Evolutionary conservation across 2,329 filamentous ascomycete genomes (phyloP).

Genomic region (Calonectria henricotiae): DNA sequence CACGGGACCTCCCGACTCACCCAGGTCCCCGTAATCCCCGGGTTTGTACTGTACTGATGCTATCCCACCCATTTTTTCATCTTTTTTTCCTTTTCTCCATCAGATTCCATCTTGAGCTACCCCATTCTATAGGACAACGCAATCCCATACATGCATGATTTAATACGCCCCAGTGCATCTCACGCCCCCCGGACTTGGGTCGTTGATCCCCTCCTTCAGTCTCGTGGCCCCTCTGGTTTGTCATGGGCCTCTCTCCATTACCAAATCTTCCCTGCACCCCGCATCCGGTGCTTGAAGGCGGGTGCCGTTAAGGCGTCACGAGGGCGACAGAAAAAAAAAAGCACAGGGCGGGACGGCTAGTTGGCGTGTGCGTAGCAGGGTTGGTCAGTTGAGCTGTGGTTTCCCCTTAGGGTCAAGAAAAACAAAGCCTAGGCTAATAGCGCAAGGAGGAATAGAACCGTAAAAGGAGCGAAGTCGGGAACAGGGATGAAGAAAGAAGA

Average conservation of each 20-base stretch:
- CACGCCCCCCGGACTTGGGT: constrained; percentile 39
- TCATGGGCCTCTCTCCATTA: constrained; percentile 50
- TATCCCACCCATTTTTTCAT: constrained; percentile 42
- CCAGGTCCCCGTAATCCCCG: constrained; percentile 33
- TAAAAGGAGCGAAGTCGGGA: constrained; percentile 30
- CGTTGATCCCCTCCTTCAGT: constrained; percentile 34
- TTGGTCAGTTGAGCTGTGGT: constrained; percentile 30
- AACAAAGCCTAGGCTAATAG: constrained; percentile 18
- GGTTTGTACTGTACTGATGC: constrained; percentile 40
- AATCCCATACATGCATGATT: constrained; percentile 21
- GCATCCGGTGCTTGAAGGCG: constrained; percentile 50
- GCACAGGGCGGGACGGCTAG: constrained; percentile 31
- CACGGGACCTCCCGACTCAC: constrained; percentile 46
- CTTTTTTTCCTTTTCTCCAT: constrained; percentile 27
- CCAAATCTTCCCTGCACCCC: constrained; percentile 52
- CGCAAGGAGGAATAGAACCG: constrained; percentile 1
- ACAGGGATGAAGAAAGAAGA: neutral
- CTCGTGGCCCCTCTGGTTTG: constrained; percentile 52
- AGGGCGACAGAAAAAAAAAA: constrained; percentile 47
- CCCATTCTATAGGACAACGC: constrained; percentile 37
- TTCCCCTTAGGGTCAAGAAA: constrained; percentile 16
- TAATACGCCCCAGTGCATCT: constrained; percentile 32
- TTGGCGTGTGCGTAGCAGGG: constrained; percentile 33
- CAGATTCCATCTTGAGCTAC: constrained; percentile 41
- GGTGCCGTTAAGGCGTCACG: constrained; percentile 50